Evolutionary conservation across 1,139 yeast species (phyloP).

Genomic region (Chernovozyma aurita): DNA sequence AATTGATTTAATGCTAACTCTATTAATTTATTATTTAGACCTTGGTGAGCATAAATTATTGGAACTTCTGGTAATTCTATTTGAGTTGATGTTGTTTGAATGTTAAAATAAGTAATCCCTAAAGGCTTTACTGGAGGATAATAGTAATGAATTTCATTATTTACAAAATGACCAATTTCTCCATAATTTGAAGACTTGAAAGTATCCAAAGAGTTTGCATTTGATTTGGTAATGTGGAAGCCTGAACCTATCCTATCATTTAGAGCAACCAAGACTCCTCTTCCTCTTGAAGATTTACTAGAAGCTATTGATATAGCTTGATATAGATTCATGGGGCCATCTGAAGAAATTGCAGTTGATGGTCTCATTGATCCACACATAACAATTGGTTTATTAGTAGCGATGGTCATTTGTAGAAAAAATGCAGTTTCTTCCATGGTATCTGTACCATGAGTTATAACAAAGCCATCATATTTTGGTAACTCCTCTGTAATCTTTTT

Average conservation of each 20-base stretch:
- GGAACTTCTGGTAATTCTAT: slow-evolving; percentile 42
- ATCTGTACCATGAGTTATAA: slow-evolving; percentile 71
- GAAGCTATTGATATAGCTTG: slow-evolving; percentile 68
- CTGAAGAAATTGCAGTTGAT: slow-evolving; percentile 63
- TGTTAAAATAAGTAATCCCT: slow-evolving; percentile 43
- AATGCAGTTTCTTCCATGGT: slow-evolving; percentile 70
- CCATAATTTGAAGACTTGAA: slow-evolving; percentile 69
- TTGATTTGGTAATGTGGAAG: slow-evolving; percentile 63
- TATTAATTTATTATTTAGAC: slow-evolving; percentile 46
- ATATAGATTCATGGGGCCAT: slow-evolving; percentile 69
- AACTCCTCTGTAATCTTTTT: slow-evolving; percentile 42
- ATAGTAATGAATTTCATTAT: slow-evolving; percentile 60
- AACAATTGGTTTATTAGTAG: slow-evolving; percentile 57
- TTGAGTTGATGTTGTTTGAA: slow-evolving; percentile 12
- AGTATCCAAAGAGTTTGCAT: slow-evolving; percentile 66
- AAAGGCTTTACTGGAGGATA: slow-evolving; percentile 60
- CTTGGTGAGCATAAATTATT: slow-evolving; percentile 58
- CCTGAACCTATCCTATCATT: slow-evolving; percentile 69
- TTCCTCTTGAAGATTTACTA: slow-evolving; percentile 41
- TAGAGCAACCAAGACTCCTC: slow-evolving; percentile 61
- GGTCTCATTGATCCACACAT: slow-evolving; percentile 75
- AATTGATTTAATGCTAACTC: slow-evolving; percentile 40
- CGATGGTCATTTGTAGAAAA: slow-evolving; percentile 56
- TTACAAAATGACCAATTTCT: slow-evolving; percentile 64
- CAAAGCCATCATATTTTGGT: slow-evolving; percentile 49